phyloP scores from a whole-genome alignment of 2,329 filamentous ascomycete genomes.

The Penicillium digitatum region DNA sequence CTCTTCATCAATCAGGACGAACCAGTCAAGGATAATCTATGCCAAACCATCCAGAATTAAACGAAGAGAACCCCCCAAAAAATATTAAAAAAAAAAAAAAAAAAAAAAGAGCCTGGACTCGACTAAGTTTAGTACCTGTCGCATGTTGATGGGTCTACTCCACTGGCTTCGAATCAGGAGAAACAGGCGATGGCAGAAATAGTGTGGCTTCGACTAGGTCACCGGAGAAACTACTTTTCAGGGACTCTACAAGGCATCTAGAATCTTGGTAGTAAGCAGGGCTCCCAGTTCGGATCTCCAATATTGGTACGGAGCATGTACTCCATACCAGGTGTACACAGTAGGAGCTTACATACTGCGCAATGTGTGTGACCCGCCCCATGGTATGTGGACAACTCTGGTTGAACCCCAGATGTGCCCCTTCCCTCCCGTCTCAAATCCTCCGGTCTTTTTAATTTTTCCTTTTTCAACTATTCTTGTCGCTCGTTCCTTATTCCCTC shows the following conservation, averaged over 20 bases:
- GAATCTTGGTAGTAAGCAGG: neutral
- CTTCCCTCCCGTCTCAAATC: neutral
- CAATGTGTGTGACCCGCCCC: conserved; percentile 6
- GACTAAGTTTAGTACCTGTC: conserved; percentile 8
- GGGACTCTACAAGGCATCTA: neutral
- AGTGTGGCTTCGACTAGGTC: conserved; percentile 1
- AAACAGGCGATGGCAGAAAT: neutral
- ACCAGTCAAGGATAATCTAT: neutral
- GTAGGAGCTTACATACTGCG: neutral
- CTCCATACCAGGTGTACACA: neutral
- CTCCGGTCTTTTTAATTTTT: neutral
- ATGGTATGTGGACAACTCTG: conserved; percentile 9
- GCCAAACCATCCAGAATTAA: neutral
- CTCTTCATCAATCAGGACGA: neutral
- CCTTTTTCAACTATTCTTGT: neutral
- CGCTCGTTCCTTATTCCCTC: conserved; percentile 2
- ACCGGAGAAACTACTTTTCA: neutral
- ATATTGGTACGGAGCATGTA: neutral
- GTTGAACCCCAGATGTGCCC: conserved; percentile 10
- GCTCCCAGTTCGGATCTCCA: neutral
- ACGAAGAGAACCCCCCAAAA: neutral
- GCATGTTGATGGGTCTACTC: conserved; percentile 5
- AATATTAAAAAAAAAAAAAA: neutral
- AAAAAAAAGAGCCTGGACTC: conserved; percentile 1
- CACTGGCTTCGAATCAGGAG: conserved; percentile 1